Percentiles rank a stretch among this genome's conserved stretches.
phyloP scores from a whole-genome alignment of 208 protist species.

The Trypanosoma conorhini region DNA sequence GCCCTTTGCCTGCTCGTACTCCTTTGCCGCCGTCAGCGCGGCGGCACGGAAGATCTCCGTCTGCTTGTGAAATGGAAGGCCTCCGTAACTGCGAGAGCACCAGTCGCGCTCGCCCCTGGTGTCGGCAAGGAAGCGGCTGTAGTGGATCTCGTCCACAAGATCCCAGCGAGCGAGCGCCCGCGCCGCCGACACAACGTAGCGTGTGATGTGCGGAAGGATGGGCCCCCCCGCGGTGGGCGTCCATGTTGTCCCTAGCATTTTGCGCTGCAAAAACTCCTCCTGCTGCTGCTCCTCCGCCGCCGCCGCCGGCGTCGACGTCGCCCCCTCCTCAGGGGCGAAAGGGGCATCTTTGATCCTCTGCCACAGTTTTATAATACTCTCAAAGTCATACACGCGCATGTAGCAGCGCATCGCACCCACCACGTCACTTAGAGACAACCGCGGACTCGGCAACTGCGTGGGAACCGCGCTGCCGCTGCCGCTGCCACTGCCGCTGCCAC shows the following conservation, averaged over 20 bases:
- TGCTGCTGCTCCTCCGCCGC: neutral
- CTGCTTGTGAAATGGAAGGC: constrained; percentile 43
- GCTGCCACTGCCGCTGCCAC: too few relatives aligned
- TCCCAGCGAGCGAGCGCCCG: constrained; percentile 81
- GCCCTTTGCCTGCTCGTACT: constrained; percentile 63
- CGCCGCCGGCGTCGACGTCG: neutral
- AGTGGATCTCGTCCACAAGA: constrained; percentile 47
- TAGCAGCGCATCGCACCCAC: constrained; percentile 77
- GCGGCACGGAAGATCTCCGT: constrained; percentile 64
- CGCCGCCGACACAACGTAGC: constrained; percentile 66
- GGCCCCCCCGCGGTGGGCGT: constrained; percentile 1
- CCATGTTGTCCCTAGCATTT: constrained; percentile 1
- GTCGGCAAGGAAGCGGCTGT: neutral
- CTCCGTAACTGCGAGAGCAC: constrained; percentile 13
- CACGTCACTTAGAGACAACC: constrained; percentile 24
- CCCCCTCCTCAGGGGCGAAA: constrained; percentile 9
- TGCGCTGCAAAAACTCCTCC: neutral
- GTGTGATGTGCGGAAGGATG: constrained; percentile 32
- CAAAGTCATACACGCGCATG: constrained; percentile 66
- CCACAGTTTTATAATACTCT: constrained; percentile 71
- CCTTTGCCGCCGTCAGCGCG: constrained; percentile 44
- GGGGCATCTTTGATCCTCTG: constrained; percentile 19
- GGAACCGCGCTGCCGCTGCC: neutral
- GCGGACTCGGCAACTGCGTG: neutral
- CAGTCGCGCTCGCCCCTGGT: neutral